Evolutionary conservation across 768 basidiomycete species (phyloP), one percentile per base, ranked within the genome.

Genomic region (Leccinum barrowsii): DNA sequence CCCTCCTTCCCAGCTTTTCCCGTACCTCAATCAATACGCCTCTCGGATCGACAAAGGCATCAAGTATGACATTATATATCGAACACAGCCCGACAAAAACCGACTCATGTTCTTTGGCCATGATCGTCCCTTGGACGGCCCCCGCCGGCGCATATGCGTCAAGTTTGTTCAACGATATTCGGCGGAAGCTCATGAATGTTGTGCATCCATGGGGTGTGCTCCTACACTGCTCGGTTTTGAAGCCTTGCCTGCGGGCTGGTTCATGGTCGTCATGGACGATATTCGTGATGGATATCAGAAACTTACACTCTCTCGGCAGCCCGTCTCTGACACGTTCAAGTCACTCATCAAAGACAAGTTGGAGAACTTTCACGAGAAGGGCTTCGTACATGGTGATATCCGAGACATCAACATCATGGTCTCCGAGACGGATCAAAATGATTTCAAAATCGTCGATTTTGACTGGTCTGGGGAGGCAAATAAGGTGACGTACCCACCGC

Each of bases 181-280:
- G 40, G 51, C 50, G 51, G 69, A 68, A 22, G 70, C 57, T 22
- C 75, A 76, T 50, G 21, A 50, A n/a, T 44, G 49, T n/a, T 61
- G 55, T 59, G 67, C 66, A 28, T 54, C 28, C 13, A 24, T 61
- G 24, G 69, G 65, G 5, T 60, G 50, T 61, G 74, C 73, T 12
- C 74, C 73, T 4, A 53, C 17, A 19, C 57, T 76, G 11, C 42
- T 51, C 35, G 69, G 63, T 13, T 66, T 70, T 50, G 65, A 73
- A 35, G 11, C 8, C 13, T 44, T 75, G 8, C 55, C 66, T 42
- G 73, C 68, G 17, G 68, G 70, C 24, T 71, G 66, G 68, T 69
- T 21, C 56, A 70, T 74, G 70, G 72, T 74, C 0, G 65, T 73
- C 40, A 75, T 76, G 73, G 70, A 74, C n/a, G 26, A 30, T 17